Conservation (phyloP, 2,329 filamentous ascomycete species). For the Piedraia hortae region DNA sequence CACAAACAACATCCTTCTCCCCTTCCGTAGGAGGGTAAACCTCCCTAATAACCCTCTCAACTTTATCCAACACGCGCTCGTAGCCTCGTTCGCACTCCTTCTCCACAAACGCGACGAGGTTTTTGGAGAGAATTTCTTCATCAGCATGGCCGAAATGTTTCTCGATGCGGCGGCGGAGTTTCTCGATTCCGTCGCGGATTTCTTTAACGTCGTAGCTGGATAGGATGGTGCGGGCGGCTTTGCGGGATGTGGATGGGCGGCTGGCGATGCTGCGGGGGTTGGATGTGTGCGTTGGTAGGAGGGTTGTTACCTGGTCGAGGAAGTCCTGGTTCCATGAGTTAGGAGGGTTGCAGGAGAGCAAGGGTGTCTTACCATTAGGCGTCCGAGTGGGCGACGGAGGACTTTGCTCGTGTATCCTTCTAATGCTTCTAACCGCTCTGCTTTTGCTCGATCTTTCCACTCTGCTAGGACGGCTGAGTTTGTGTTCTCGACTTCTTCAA, state of each 20-base stretch:
- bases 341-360: too few relatives aligned
- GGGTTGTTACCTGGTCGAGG: slow-evolving; percentile 60
- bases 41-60: slow-evolving; percentile 15
- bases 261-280: slow-evolving; percentile 36
- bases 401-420: slow-evolving; percentile 64
- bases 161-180: slow-evolving; percentile 70
- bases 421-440: slow-evolving; percentile 69
- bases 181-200: slow-evolving; percentile 50
- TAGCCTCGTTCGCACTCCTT: slow-evolving; percentile 32
- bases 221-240: slow-evolving; percentile 64
- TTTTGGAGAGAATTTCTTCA: slow-evolving; percentile 35
- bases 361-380: slow-evolving; percentile 32
- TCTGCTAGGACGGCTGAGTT: slow-evolving; percentile 46
- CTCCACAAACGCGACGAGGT: slow-evolving; percentile 30
- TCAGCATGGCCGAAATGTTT: slow-evolving; percentile 91
- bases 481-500: slow-evolving; percentile 57
- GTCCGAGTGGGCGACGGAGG: slow-evolving; percentile 67
- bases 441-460: slow-evolving; percentile 52
- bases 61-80: slow-evolving; percentile 24
- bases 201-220: slow-evolving; percentile 58
- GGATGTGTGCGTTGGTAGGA: slow-evolving; percentile 24
- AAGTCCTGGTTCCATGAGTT: too few relatives aligned
- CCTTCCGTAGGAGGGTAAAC: slow-evolving; percentile 15
- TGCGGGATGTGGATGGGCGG: slow-evolving; percentile 59
- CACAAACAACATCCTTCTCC: slow-evolving; percentile 18